Conservation (phyloP, 345 rosid genomes). For the Citrus australasica region DNA sequence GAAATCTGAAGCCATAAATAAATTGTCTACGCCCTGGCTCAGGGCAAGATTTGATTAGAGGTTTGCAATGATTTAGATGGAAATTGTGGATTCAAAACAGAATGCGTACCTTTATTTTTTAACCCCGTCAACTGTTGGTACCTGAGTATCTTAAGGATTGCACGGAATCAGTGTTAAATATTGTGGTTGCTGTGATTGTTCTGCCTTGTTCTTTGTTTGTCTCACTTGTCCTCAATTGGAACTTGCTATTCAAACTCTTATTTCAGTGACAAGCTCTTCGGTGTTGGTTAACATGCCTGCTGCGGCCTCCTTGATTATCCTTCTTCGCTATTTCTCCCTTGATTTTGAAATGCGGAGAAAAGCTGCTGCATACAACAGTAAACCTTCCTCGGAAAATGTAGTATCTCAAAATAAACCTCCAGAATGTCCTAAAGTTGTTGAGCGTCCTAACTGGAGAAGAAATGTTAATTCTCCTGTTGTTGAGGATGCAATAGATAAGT, state of each 20-base stretch:
- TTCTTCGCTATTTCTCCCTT: constrained; percentile 77
- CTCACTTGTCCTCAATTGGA: constrained; percentile 14
- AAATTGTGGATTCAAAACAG: background rate
- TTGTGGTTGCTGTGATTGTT: background rate
- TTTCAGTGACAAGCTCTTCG: constrained; percentile 93
- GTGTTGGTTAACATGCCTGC: constrained; percentile 94
- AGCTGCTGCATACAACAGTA: constrained; percentile 60
- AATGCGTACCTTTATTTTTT: background rate
- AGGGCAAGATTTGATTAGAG: background rate
- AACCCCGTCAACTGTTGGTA: background rate
- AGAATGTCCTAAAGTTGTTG: constrained; percentile 38
- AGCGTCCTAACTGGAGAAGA: constrained; percentile 69
- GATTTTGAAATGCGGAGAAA: constrained; percentile 82
- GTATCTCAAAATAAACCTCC: constrained; percentile 40
- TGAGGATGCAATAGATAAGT: constrained; percentile 84
- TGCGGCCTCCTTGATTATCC: constrained; percentile 73
- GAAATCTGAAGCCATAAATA: background rate
- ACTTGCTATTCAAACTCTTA: constrained; percentile 22
- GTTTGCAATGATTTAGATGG: background rate
- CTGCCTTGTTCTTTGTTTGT: background rate
- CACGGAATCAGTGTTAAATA: background rate
- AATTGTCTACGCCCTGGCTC: background rate
- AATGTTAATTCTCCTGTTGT: constrained; percentile 89
- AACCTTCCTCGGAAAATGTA: constrained; percentile 34
- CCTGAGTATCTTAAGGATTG: background rate